phyloP scores from a whole-genome alignment of 305 asterid species.

The Fraxinus ornus region DNA sequence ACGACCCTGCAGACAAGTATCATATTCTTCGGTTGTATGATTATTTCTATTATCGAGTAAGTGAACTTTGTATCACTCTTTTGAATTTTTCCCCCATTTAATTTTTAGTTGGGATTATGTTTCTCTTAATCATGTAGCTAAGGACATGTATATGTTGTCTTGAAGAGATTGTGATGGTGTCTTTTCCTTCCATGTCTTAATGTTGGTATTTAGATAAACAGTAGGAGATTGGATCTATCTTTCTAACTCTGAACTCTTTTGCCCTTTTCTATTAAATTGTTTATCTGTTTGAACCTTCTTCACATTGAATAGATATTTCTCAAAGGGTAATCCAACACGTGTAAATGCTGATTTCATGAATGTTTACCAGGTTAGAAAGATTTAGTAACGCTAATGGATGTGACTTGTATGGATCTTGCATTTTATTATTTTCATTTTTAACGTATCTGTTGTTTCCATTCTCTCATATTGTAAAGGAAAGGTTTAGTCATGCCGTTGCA shows the following conservation, averaged over 20 bases:
- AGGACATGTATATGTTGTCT: neutral
- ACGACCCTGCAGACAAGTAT: slow-evolving; percentile 94
- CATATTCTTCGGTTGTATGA: slow-evolving; percentile 91
- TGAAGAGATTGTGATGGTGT: neutral
- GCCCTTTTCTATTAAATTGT: neutral
- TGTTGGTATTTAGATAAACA: neutral
- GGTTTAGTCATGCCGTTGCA: neutral
- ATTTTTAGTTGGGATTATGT: slow-evolving; percentile 3
- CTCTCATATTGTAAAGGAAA: neutral
- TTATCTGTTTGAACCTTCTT: neutral
- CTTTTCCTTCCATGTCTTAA: neutral
- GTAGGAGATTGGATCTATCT: neutral
- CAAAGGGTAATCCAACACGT: neutral
- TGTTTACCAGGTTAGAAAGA: neutral
- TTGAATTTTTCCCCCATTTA: neutral
- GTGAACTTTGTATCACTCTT: slow-evolving; percentile 30
- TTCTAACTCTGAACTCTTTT: slow-evolving; percentile 1
- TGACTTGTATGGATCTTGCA: neutral
- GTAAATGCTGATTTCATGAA: neutral
- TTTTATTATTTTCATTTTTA: neutral
- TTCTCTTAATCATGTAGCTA: neutral
- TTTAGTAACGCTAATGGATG: neutral
- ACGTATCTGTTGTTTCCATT: neutral
- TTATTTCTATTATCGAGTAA: slow-evolving; percentile 92
- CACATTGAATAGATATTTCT: neutral